Conservation (phyloP, 495 filamentous ascomycete genomes). For the Neurospora sp. region DNA sequence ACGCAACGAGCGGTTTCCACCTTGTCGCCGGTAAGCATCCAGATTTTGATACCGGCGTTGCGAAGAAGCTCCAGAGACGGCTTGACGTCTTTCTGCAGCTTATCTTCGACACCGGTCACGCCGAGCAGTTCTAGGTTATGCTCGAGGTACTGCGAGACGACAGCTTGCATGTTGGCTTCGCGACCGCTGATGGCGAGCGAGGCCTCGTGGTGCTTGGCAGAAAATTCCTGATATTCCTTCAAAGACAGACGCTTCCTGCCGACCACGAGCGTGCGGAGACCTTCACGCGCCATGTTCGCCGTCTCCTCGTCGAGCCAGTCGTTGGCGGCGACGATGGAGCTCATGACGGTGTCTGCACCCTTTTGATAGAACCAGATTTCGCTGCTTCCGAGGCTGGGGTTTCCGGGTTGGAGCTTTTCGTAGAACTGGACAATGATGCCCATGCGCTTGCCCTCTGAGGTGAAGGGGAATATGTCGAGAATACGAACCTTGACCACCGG, state of each 20-base stretch:
- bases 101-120: conserved; percentile 96
- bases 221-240: conserved; percentile 72
- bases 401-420: conserved; percentile 35
- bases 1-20: conserved; percentile 97
- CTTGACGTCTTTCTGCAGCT: conserved; percentile 90
- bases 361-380: conserved; percentile 99
- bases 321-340: conserved; percentile 81
- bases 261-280: conserved; percentile 86
- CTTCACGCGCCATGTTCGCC: conserved; percentile 96
- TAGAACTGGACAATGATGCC: conserved; percentile 87
- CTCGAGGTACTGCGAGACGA: conserved; percentile 76
- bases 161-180: conserved; percentile 68
- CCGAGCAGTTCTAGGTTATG: conserved; percentile 82
- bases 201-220: conserved; percentile 62
- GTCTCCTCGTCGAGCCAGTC: conserved; percentile 99
- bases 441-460: conserved; percentile 96
- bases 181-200: conserved; percentile 68
- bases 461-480: conserved; percentile 94
- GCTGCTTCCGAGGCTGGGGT: conserved; percentile 34
- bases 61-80: conserved; percentile 86
- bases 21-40: conserved; percentile 99
- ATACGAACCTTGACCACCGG: conserved; percentile 80
- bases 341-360: conserved; percentile 96
- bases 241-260: conserved; percentile 71
- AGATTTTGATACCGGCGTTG: conserved; percentile 98